Evolutionary conservation across 345 rosid species (phyloP), one percentile per base, ranked within the genome.

Genomic region (Durio zibethinus): DNA sequence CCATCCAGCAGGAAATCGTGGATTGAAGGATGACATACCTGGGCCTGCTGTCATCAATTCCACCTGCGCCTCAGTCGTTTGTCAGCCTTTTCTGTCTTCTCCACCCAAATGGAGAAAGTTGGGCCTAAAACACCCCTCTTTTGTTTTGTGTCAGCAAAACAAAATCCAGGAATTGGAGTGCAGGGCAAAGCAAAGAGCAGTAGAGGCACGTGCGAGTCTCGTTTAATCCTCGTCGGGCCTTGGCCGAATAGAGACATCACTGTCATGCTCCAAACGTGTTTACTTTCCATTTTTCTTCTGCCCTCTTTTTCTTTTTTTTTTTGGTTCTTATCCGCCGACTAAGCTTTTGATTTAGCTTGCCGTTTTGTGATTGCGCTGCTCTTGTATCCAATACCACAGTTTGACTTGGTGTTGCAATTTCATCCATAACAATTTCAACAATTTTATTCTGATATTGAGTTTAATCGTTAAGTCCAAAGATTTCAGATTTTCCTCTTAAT

Each of bases 211-310:
- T 64, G 54, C 53, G 25, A 48, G 53, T 61, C 72, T 21, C 8
- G 76, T 47, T 72, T n/a, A 7, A 31, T 8, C 25, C 38, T 60
- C 38, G 16, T 25, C 53, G 16, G 25, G 60, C 31, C 40, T 20
- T 10, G 33, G 8, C 20, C 35, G 16, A 27, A 47, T 25, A 64
- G 14, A 5, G n/a, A 62, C 69, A 20, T 76, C 36, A 15, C 43
- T 47, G 48, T 73, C 74, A 66, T 48, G 68, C 36, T 77, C 68
- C 50, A 72, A 54, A 73, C 70, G 75, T 65, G 71, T 57, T 21
- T 18, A 15, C 73, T 42, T 53, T 57, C 43, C 54, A 18, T 65
- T 10, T 48, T 48, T 16, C 5, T 7, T 23, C 1, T 43, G 0
- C n/a, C 38, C 38, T 10, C 5, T 14, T 20, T 14, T 14, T n/a